A percentile compares a stretch with the other conserved stretches of the same genome.
phyloP scores from a whole-genome alignment of 1,284 basidiomycete genomes.

The Malassezia restricta region DNA sequence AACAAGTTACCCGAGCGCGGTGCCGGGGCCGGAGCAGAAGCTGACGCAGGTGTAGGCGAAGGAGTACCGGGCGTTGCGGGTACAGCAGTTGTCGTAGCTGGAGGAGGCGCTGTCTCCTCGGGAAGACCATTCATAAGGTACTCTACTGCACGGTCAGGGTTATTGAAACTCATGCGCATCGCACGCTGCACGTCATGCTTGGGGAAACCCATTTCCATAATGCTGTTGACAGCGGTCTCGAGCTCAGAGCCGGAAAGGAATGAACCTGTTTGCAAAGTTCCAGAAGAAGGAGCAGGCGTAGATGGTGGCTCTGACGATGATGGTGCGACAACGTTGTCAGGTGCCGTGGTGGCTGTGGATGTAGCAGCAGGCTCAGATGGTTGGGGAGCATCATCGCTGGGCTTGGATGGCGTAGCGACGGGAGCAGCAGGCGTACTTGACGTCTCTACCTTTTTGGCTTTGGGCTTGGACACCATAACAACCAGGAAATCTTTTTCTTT shows the following conservation, averaged over 20 bases:
- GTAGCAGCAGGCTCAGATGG: not conserved
- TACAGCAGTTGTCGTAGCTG: conserved; percentile 48
- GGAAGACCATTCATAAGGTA: conserved; percentile 72
- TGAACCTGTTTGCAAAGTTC: conserved; percentile 5
- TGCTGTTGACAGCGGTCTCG: conserved; percentile 41
- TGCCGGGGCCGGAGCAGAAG: conserved; percentile 22
- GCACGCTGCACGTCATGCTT: conserved; percentile 72
- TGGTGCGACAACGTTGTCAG: not conserved
- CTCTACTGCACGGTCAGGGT: conserved; percentile 93
- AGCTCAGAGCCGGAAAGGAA: conserved; percentile 24
- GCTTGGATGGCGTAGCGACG: not conserved
- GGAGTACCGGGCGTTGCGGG: conserved; percentile 50
- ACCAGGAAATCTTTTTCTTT: conserved; percentile 99
- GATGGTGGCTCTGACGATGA: not conserved
- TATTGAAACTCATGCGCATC: conserved; percentile 88
- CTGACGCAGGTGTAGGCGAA: conserved; percentile 45
- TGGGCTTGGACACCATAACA: conserved; percentile 81
- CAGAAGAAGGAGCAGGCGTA: not conserved
- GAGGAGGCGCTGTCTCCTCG: conserved; percentile 51
- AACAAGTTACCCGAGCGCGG: conserved; percentile 45
- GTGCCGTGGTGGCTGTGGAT: not conserved
- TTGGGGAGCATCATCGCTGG: not conserved
- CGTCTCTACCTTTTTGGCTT: conserved; percentile 23
- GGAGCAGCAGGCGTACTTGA: not conserved
- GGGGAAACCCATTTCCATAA: conserved; percentile 82